Conservation (phyloP, 768 basidiomycete genomes). For the Podaxis pistillaris region DNA sequence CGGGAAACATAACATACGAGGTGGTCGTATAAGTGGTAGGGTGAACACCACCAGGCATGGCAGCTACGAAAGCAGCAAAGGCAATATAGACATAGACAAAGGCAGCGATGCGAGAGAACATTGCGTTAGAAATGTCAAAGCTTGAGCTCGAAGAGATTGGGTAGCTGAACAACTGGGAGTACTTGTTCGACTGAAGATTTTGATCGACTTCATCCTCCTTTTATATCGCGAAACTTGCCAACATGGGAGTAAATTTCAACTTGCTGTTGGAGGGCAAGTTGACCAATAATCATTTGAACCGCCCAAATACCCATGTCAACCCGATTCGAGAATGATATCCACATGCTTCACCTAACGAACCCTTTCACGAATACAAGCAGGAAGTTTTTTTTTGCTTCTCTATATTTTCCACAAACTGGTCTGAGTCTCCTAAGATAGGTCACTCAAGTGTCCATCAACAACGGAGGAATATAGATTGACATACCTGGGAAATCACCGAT, state of each 20-base stretch:
- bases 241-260: background rate
- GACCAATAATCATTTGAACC: background rate
- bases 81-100: conserved; percentile 23
- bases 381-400: background rate
- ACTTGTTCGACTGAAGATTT: conserved; percentile 22
- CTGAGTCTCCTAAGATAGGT: background rate
- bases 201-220: background rate
- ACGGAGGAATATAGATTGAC: conserved; percentile 1
- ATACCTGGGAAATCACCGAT: background rate
- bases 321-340: conserved; percentile 1
- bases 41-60: conserved; percentile 20
- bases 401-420: background rate
- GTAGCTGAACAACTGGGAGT: conserved; percentile 16
- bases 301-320: background rate
- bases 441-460: background rate
- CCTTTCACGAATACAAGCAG: background rate
- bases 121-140: conserved; percentile 11
- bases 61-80: conserved; percentile 27
- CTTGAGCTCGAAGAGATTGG: background rate
- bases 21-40: conserved; percentile 15
- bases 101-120: conserved; percentile 26
- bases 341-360: background rate
- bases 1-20: background rate
- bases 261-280: background rate
- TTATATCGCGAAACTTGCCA: conserved; percentile 12